A percentile compares a stretch with the other conserved stretches of the same genome.
Evolutionary conservation across 2,329 filamentous ascomycete species (phyloP).

Genomic region (Didymella exigua): DNA sequence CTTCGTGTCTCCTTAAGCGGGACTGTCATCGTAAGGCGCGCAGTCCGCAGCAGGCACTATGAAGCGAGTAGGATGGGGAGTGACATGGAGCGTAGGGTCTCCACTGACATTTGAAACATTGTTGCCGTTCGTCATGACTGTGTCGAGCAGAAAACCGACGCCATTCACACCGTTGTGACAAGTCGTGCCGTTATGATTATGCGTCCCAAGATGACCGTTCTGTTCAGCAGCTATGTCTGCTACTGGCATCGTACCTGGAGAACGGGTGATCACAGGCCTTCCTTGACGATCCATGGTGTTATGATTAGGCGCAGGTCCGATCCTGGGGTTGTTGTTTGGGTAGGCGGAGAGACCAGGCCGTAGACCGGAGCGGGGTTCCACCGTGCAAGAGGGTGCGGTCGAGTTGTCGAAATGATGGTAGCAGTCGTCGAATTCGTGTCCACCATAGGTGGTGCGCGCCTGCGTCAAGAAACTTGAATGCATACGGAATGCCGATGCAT

Average conservation of each 20-base stretch:
- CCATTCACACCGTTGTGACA: background rate
- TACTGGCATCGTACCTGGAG: too few species aligned
- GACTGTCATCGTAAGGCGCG: background rate
- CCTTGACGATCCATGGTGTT: background rate
- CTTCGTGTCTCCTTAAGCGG: background rate
- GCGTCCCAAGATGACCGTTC: background rate
- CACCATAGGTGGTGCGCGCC: background rate
- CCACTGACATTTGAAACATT: background rate
- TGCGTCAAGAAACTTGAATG: background rate
- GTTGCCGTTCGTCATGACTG: background rate
- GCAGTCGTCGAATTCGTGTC: background rate
- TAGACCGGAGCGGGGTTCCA: background rate
- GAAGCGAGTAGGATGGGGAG: background rate
- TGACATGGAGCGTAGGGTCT: background rate
- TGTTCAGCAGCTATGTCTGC: too few species aligned
- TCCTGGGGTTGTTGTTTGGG: background rate
- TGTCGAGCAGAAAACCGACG: background rate
- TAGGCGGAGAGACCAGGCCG: background rate
- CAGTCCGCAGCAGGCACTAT: background rate
- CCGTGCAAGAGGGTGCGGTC: too few species aligned
- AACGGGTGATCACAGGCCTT: background rate
- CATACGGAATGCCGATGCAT: background rate
- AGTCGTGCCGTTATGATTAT: background rate
- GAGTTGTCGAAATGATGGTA: background rate
- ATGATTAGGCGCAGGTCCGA: background rate